A percentile compares a stretch with the other conserved stretches of the same genome.
These are phyloP conservation scores for Cicer yamashitae DNA, from an alignment of 306 rosid species.

Conservation along the genomic window DNA sequence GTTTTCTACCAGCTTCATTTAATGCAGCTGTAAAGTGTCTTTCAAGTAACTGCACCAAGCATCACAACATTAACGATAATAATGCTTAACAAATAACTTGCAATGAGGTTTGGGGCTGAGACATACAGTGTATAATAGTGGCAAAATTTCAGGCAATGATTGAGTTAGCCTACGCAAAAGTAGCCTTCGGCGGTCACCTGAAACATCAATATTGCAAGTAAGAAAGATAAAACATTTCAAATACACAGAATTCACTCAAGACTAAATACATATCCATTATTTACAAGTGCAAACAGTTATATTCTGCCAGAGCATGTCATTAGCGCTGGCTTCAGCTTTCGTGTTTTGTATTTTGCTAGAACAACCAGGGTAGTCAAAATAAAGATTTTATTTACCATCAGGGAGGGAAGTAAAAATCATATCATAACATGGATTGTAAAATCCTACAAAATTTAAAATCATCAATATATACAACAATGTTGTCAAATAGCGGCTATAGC, in stretches of 20 bases:
- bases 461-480: too few relatives aligned
- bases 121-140: slow-evolving; percentile 76
- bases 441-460: neutral
- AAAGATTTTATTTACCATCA: neutral
- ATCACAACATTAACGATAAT: slow-evolving; percentile 47
- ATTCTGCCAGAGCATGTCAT: slow-evolving; percentile 20
- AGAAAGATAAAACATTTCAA: slow-evolving; percentile 42
- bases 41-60: slow-evolving; percentile 77
- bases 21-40: slow-evolving; percentile 84
- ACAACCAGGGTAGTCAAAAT: slow-evolving; percentile 1
- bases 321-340: slow-evolving; percentile 13
- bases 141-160: slow-evolving; percentile 88
- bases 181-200: slow-evolving; percentile 89
- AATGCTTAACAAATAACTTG: slow-evolving; percentile 26
- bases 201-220: slow-evolving; percentile 44
- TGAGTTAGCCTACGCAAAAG: slow-evolving; percentile 88
- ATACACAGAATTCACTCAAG: slow-evolving; percentile 38
- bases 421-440: neutral
- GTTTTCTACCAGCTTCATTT: slow-evolving; percentile 77
- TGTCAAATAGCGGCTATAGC: too few relatives aligned
- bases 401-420: slow-evolving; percentile 3
- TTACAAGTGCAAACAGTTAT: slow-evolving; percentile 16
- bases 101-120: slow-evolving; percentile 42
- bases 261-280: slow-evolving; percentile 22
- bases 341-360: slow-evolving; percentile 5